Conservation (phyloP, 2,329 filamentous ascomycete genomes). For the Pestalotiopsis sp. region DNA sequence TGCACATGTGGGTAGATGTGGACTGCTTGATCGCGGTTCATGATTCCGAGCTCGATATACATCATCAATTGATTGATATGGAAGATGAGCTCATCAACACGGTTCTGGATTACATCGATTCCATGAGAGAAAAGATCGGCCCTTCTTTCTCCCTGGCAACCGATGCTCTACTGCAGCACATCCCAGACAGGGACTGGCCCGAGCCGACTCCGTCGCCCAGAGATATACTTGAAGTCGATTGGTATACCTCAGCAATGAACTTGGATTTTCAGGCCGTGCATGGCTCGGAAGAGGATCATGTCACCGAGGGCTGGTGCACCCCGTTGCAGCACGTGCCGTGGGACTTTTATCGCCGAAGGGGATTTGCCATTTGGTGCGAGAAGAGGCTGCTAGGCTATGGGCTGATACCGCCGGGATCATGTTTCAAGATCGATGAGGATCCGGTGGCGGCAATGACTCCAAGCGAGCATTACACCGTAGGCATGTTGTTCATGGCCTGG, state of each 20-base stretch:
- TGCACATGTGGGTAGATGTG: neutral
- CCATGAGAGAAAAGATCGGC: neutral
- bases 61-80: neutral
- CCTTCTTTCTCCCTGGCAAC: neutral
- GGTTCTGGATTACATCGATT: neutral
- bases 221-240: neutral
- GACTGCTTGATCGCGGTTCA: neutral
- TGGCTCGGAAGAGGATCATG: neutral
- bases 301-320: neutral
- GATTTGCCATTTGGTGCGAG: neutral
- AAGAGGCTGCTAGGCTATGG: neutral
- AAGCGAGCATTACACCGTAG: neutral
- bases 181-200: neutral
- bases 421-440: neutral
- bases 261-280: neutral
- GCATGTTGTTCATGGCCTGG: neutral
- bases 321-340: neutral
- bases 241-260: neutral
- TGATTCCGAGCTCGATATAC: neutral
- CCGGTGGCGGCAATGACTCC: neutral
- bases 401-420: neutral
- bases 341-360: neutral
- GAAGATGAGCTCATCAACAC: neutral
- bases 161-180: neutral
- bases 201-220: neutral